A percentile compares a stretch with the other conserved stretches of the same genome.
phyloP scores from a whole-genome alignment of 331 rosid species.

The Pyrus hybrid region DNA sequence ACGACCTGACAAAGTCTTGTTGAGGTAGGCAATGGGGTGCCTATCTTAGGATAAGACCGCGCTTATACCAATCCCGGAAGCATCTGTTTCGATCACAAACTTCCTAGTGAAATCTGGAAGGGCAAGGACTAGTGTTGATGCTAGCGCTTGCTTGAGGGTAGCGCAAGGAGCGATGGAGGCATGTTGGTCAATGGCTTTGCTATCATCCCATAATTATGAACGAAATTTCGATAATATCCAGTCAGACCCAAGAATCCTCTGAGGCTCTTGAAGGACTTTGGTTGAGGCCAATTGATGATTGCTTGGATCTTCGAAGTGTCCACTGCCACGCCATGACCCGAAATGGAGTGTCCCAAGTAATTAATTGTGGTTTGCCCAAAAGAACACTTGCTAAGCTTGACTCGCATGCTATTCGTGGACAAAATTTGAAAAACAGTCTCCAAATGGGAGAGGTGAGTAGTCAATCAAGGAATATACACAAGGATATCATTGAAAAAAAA shows the following conservation, averaged over 20 bases:
- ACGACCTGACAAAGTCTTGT: too few relatives aligned
- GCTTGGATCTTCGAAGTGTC: not conserved
- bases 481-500: not conserved
- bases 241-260: not conserved
- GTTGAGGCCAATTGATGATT: not conserved
- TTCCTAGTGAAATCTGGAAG: not conserved
- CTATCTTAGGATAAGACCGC: not conserved
- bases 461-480: not conserved
- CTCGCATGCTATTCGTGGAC: rapidly evolving
- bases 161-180: rapidly evolving
- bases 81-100: not conserved
- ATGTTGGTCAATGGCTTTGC: too few relatives aligned
- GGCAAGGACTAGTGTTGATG: rapidly evolving
- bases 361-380: not conserved
- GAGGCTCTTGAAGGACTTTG: rapidly evolving
- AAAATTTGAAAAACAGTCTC: not conserved
- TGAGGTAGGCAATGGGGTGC: too few relatives aligned
- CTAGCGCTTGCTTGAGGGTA: not conserved
- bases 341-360: not conserved
- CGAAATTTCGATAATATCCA: not conserved
- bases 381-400: not conserved
- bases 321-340: rapidly evolving
- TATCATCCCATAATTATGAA: not conserved
- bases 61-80: not conserved
- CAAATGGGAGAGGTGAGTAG: not conserved